These are phyloP conservation scores for Lactarius sanguifluus DNA, from an alignment of 768 basidiomycete species.

Conservation along the genomic window DNA sequence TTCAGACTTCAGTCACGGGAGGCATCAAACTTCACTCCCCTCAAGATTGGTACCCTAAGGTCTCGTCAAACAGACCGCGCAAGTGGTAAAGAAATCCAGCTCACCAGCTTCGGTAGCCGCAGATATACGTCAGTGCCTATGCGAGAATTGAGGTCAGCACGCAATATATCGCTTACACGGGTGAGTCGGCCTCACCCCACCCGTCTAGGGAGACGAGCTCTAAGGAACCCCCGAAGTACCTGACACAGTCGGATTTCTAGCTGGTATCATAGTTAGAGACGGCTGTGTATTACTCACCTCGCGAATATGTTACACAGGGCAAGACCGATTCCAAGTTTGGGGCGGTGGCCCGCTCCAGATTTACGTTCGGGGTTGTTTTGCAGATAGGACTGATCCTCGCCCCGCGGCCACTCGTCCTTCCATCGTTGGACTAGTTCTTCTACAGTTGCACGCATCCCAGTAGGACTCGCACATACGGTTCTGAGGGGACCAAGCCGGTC, in stretches of 20 bases:
- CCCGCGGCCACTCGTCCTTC: slow-evolving; percentile 37
- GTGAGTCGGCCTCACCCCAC: slow-evolving; percentile 59
- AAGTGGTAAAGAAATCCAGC: slow-evolving; percentile 30
- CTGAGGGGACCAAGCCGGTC: slow-evolving; percentile 69
- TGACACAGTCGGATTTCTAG: slow-evolving; percentile 32
- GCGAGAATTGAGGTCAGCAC: slow-evolving; percentile 20
- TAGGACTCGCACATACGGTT: slow-evolving; percentile 54
- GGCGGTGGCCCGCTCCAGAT: slow-evolving; percentile 52
- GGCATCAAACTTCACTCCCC: slow-evolving; percentile 68
- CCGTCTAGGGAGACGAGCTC: slow-evolving; percentile 79
- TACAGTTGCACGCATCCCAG: slow-evolving; percentile 74
- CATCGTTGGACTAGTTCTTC: slow-evolving; percentile 68
- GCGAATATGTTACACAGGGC: slow-evolving; percentile 91
- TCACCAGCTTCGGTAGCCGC: slow-evolving; percentile 75
- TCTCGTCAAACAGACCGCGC: slow-evolving; percentile 4
- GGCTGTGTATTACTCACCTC: slow-evolving; percentile 47
- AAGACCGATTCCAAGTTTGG: slow-evolving; percentile 75
- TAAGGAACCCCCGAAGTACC: slow-evolving; percentile 81
- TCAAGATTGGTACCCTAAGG: slow-evolving; percentile 80
- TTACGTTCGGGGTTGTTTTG: slow-evolving; percentile 43
- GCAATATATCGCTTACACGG: neutral
- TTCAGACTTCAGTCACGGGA: neutral
- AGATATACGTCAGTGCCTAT: slow-evolving; percentile 82
- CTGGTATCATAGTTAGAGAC: neutral
- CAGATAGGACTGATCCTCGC: slow-evolving; percentile 31